A percentile compares a stretch with the other conserved stretches of the same genome.
Evolutionary conservation across 257 asterid genomes (phyloP).

Genomic region (Verbascum thapsus): DNA sequence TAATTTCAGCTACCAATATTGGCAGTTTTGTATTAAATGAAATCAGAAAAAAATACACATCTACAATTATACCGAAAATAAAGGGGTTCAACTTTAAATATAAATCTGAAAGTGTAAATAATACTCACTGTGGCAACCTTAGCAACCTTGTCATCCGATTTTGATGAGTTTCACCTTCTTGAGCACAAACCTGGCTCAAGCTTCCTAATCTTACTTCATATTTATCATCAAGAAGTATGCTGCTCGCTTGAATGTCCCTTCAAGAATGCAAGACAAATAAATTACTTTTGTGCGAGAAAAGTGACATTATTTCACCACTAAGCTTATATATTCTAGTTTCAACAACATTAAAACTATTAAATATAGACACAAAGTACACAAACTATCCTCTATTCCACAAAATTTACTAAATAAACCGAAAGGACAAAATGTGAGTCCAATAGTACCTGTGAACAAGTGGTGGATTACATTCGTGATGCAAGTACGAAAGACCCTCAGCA

Average conservation of each 20-base stretch:
- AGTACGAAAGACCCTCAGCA: conserved; percentile 81
- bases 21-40: conserved; percentile 14
- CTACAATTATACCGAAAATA: not conserved
- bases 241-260: conserved; percentile 91
- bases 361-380: no score
- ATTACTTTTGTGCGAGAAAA: not conserved
- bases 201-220: conserved; percentile 90
- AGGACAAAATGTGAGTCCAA: conserved; percentile 15
- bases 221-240: conserved; percentile 88
- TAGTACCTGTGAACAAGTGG: conserved; percentile 94
- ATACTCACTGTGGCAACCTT: conserved; percentile 70
- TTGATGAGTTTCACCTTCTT: conserved; percentile 68
- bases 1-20: conserved; percentile 3
- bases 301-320: not conserved
- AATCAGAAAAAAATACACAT: not conserved
- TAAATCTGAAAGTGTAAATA: no score
- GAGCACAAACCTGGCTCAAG: conserved; percentile 70
- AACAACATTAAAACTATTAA: not conserved
- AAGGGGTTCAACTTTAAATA: no score
- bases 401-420: not conserved
- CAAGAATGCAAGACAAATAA: conserved; percentile 22
- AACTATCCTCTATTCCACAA: no score
- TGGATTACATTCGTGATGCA: conserved; percentile 88
- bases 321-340: conserved; percentile 3
- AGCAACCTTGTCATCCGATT: conserved; percentile 66